Evolutionary conservation across 768 basidiomycete species (phyloP).

Genomic region (Termitomyces sp.): DNA sequence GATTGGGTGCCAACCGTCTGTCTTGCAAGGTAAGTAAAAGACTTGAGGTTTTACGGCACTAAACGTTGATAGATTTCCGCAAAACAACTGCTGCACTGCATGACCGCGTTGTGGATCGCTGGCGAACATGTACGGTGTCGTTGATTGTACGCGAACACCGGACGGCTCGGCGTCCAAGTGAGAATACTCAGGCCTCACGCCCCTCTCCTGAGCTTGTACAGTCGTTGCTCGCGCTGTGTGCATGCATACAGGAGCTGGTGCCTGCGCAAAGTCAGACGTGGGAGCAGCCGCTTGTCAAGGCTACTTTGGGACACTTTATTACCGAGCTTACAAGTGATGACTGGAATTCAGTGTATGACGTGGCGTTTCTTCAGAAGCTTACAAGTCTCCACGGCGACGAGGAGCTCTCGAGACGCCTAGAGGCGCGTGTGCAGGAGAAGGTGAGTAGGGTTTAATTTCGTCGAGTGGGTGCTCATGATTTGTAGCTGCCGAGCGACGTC

Average conservation of each 20-base stretch:
- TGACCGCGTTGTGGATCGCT: slow-evolving; percentile 41
- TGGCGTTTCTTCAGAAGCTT: slow-evolving; percentile 43
- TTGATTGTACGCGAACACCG: slow-evolving; percentile 23
- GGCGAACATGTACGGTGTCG: slow-evolving; percentile 43
- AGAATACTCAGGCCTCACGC: too few species aligned
- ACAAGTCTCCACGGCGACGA: slow-evolving; percentile 25
- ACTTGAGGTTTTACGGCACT: background rate
- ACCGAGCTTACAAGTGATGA: slow-evolving; percentile 24
- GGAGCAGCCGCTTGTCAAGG: slow-evolving; percentile 28
- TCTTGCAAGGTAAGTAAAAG: slow-evolving; percentile 16
- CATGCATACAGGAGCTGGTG: slow-evolving; percentile 51
- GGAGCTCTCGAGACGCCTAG: slow-evolving; percentile 19
- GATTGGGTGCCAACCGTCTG: slow-evolving; percentile 35
- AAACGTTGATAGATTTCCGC: slow-evolving; percentile 40
- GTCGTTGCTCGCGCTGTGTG: slow-evolving; percentile 48
- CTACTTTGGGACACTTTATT: slow-evolving; percentile 35
- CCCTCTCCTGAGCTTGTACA: slow-evolving; percentile 49
- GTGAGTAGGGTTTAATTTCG: background rate
- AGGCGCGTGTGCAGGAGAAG: slow-evolving; percentile 17
- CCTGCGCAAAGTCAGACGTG: slow-evolving; percentile 30
- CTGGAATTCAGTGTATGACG: slow-evolving; percentile 32
- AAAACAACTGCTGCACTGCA: slow-evolving; percentile 33
- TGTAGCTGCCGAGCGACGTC: slow-evolving; percentile 12
- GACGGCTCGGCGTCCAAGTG: too few species aligned
- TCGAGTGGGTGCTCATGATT: background rate